Evolutionary conservation across 2,329 filamentous ascomycete genomes (phyloP), one percentile per base, ranked within the genome.

Genomic region (Hypoxylon sp.): DNA sequence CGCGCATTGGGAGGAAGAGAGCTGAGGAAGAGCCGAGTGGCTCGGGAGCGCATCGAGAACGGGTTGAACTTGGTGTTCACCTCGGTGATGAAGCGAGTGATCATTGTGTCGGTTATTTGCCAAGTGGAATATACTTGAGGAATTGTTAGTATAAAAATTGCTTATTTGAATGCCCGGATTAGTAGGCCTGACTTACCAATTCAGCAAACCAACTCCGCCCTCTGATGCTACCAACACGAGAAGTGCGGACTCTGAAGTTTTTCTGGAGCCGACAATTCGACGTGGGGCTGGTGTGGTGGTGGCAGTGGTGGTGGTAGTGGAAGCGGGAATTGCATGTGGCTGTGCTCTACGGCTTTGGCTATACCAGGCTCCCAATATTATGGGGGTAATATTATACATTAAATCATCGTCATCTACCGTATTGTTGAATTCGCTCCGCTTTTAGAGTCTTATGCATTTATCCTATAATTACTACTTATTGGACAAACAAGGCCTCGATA

Each of bases 11-110:
- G 88, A 9, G 95, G 93, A 32, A 99, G 89, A 70, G 92, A 86
- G 32, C 93, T 91, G 73, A 98, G 92, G 81, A 98, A 96, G 56
- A 97, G 86, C 46, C 96, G 91, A 41, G 93, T 94, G 23, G 94
- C 91, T 77, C 93, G 94, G 69, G 93, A 90, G 78, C 87, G 86
- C 23, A 87, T 82, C 28, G 90, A 91, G 87, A 98, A 98, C 41
- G 96, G 95, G 82, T 97, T 97, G 89, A 98, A 98, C 79, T 89
- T 89, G 72, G 93, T 91, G 75, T 94, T 89, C 75, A 98, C 90
- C 79, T 93, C 89, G 79, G 94, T 95, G 80, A 97, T 88, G 84
- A 93, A 96, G 78, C 90, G 90, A 65, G 92, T 95, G 68, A 96
- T 93, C 93, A 96, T 96, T 56, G 79, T 84, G 77, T 65, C 51